phyloP scores from a whole-genome alignment of 345 rosid species.

The Sapria himalayana region DNA sequence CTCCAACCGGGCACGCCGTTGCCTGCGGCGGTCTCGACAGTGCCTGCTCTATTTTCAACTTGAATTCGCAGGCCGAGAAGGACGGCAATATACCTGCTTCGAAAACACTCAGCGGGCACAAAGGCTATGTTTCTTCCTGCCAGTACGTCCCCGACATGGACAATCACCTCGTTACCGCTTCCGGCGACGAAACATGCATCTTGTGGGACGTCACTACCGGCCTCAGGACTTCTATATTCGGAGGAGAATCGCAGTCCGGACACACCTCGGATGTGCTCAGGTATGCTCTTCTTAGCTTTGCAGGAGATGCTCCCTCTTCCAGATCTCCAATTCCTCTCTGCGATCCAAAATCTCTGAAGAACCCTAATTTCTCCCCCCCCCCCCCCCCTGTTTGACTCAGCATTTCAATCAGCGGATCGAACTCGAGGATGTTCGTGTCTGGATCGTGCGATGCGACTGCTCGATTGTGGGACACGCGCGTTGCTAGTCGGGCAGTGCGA shows the following conservation, averaged over 20 bases:
- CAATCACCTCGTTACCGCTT: conserved; percentile 63
- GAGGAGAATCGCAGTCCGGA: conserved; percentile 95
- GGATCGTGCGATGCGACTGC: conserved; percentile 91
- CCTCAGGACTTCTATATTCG: conserved; percentile 78
- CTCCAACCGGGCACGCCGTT: conserved; percentile 80
- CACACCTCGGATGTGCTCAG: conserved; percentile 87
- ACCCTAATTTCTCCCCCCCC: too few species aligned
- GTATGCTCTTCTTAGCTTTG: conserved; percentile 16
- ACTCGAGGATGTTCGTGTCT: conserved; percentile 66
- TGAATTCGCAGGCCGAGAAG: conserved; percentile 62
- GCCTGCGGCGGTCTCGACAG: conserved; percentile 98
- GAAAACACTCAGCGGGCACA: conserved; percentile 74
- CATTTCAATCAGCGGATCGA: conserved; percentile 51
- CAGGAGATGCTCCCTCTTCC: neutral
- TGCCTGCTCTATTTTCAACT: conserved; percentile 76
- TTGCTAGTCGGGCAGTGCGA: conserved; percentile 82
- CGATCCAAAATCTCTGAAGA: too few species aligned
- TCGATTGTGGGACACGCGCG: conserved; percentile 89
- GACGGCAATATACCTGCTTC: conserved; percentile 64
- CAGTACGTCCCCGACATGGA: conserved; percentile 91
- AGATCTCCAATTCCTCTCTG: too few species aligned
- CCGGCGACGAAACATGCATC: conserved; percentile 82
- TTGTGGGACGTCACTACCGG: conserved; percentile 96
- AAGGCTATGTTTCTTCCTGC: conserved; percentile 80
- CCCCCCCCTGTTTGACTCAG: too few species aligned